Base-by-base conservation (phyloP, 768 basidiomycete species). In the Lactarius deliciosus region DNA sequence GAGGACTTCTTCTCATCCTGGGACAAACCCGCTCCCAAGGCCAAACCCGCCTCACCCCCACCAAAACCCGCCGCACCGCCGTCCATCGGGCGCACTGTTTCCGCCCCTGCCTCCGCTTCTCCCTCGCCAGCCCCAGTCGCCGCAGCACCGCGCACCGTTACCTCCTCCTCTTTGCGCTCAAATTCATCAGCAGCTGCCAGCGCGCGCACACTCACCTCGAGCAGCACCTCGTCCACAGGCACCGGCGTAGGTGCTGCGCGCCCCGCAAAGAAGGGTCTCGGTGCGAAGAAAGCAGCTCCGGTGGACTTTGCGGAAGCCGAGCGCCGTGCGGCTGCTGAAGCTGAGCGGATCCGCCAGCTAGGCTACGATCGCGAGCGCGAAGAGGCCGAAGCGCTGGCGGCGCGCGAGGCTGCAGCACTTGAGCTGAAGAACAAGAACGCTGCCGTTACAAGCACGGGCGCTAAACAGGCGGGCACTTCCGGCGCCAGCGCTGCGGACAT, bases 1-100 rank as follows among this genome's bases (percentile, higher is more conserved):
- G 96, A 97, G 10, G 96, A 98, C 75, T 99, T 99, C 78, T 99
- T 98, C 79, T 88, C 92, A 57, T 91, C 92, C 32, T 98, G 96
- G 96, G 94, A 96, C 69, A 96, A 96, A 75, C 89, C 92, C 1
- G 78, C 75, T 0, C 67, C 74, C 30, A 77, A 79, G 65, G 65
- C 81, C 47, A 77, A 79, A 64, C 64, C 80, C 9, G 28, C 70
- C 32, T 16, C 72, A 18, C 58, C 75, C 2, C 56, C 75, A 4
- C 18, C 66, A 41, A 68, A 59, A n/a, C 64, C 68, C 2, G 3
- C 62, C 13, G 47, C 63, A 20, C 70, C 65, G 15, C 65, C 68
- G 20, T 57, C 54, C 20, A 62, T 66, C 36, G 68, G 68, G 45
- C 65, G 68, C 32, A 16, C 64, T 36, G 54, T n/a, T 18, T 69